Evolutionary conservation across 495 filamentous ascomycete genomes (phyloP).

Genomic region (Hyphodiscus hymeniophilus): DNA sequence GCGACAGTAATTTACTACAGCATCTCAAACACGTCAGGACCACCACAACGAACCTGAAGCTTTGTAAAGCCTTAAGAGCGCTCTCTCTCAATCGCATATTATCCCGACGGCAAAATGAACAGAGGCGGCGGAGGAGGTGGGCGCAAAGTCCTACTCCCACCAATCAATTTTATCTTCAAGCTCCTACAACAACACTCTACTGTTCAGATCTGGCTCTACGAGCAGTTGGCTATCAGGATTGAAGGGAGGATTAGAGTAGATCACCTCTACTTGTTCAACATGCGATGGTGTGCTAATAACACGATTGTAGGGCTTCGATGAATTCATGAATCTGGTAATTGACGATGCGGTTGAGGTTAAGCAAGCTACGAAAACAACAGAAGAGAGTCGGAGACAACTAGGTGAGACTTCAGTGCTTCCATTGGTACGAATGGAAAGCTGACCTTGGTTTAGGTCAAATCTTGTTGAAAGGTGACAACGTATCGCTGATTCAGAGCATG

Average conservation of each 20-base stretch:
- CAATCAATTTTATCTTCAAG: constrained; percentile 98
- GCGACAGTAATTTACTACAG: not conserved
- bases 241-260: constrained; percentile 88
- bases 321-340: constrained; percentile 98
- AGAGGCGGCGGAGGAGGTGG: constrained; percentile 70
- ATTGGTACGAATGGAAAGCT: constrained; percentile 11
- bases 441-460: constrained; percentile 68
- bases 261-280: not conserved
- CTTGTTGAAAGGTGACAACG: constrained; percentile 93
- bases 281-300: constrained; percentile 9
- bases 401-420: constrained; percentile 38
- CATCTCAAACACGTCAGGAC: not conserved
- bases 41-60: not conserved
- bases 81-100: not conserved
- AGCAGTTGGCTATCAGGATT: constrained; percentile 87
- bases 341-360: constrained; percentile 93
- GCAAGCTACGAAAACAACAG: constrained; percentile 69
- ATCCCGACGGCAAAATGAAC: constrained; percentile 47
- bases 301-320: constrained; percentile 72
- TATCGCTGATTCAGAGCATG: constrained; percentile 83
- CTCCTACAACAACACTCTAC: constrained; percentile 80
- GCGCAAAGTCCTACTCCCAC: constrained; percentile 86
- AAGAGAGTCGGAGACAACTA: constrained; percentile 68
- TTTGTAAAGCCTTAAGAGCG: not conserved
- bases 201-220: constrained; percentile 93